These are phyloP conservation scores for Stentor coeruleus DNA, from an alignment of 73 alveolate genomes.

Conservation along the genomic window DNA sequence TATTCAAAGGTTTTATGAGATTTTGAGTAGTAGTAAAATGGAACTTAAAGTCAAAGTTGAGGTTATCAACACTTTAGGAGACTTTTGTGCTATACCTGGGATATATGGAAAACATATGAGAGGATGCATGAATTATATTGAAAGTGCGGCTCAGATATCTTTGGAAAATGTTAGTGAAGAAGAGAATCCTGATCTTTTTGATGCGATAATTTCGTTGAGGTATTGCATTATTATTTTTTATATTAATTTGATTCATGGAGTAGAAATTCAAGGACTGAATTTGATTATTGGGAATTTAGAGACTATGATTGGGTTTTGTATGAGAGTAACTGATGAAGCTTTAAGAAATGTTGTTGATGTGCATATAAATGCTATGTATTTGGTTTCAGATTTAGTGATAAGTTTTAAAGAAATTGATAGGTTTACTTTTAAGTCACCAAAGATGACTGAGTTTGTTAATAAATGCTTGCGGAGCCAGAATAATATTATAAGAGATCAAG, in stretches of 20 bases:
- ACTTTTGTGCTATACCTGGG: neutral
- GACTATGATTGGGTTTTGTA: too few relatives aligned
- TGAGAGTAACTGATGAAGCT: too few relatives aligned
- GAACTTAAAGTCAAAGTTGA: neutral
- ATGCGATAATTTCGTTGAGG: neutral
- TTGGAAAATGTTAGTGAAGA: neutral
- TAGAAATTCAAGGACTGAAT: too few relatives aligned
- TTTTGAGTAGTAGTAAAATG: neutral
- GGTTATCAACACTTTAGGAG: neutral
- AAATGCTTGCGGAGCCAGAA: too few relatives aligned
- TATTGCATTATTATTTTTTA: neutral
- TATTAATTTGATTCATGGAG: neutral
- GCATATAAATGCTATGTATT: too few relatives aligned
- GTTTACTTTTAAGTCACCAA: too few relatives aligned
- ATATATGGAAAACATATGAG: conserved; percentile 7
- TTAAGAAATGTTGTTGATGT: too few relatives aligned
- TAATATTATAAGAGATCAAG: too few relatives aligned
- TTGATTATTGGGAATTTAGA: too few relatives aligned
- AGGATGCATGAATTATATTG: neutral
- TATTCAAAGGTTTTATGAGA: neutral
- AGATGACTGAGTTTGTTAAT: too few relatives aligned
- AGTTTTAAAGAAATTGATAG: too few relatives aligned
- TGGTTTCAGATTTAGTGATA: too few relatives aligned
- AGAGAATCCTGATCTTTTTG: conserved; percentile 25
- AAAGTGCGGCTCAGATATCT: conserved; percentile 1